phyloP scores from a whole-genome alignment of 257 asterid species.

The Cinchona pubescens region DNA sequence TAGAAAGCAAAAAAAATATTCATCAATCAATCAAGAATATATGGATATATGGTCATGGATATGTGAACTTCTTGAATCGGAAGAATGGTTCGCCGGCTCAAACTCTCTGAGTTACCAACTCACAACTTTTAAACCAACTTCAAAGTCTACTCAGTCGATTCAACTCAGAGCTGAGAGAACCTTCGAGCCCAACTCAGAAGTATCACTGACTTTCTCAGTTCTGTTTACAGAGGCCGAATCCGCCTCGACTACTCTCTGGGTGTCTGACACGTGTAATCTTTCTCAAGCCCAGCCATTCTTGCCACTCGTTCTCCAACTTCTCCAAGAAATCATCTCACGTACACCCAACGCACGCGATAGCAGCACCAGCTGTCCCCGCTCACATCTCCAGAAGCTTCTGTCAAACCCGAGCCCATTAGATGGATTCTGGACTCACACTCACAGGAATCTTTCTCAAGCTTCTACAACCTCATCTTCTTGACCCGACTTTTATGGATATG shows the following conservation, averaged over 20 bases:
- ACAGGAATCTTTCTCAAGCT: conserved; percentile 67
- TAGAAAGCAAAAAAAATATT: background rate
- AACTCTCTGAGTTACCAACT: conserved; percentile 43
- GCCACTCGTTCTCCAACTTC: conserved; percentile 69
- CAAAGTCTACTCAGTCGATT: conserved; percentile 32
- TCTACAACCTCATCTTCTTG: conserved; percentile 68
- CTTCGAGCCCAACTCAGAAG: conserved; percentile 26
- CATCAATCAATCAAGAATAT: background rate
- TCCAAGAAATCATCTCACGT: conserved; percentile 62
- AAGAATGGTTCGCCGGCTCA: conserved; percentile 30
- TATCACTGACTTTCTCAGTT: conserved; percentile 48
- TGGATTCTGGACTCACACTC: conserved; percentile 84
- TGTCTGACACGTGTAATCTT: conserved; percentile 53
- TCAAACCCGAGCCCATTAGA: conserved; percentile 58
- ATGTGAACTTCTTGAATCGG: conserved; percentile 62
- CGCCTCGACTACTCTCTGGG: conserved; percentile 38
- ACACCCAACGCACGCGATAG: conserved; percentile 64
- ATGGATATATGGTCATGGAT: conserved; percentile 97
- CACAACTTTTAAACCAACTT: conserved; percentile 28
- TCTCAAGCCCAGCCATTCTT: conserved; percentile 61
- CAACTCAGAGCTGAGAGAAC: conserved; percentile 49
- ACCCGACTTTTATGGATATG: conserved; percentile 75
- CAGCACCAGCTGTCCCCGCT: conserved; percentile 69
- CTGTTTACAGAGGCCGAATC: conserved; percentile 14
- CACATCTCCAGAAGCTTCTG: conserved; percentile 57